These are phyloP conservation scores for Leersia perrieri DNA, from an alignment of 176 grass and related monocot genomes.

Conservation along the genomic window DNA sequence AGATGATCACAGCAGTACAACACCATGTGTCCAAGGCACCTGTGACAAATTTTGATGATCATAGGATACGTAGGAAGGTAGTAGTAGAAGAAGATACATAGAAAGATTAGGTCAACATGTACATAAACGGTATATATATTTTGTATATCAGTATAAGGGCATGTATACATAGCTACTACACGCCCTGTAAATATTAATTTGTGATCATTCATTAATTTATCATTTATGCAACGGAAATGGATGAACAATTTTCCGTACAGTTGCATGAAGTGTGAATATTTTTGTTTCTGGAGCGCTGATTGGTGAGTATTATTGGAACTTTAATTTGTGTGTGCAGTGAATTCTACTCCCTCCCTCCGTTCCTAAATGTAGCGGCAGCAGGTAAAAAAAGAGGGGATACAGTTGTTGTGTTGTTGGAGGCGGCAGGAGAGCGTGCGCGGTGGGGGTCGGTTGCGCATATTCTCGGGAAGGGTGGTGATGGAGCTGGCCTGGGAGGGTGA, in stretches of 20 bases:
- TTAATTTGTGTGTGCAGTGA: too few relatives aligned
- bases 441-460: conserved; percentile 55
- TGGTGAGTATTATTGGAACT: neutral
- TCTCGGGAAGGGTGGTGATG: conserved; percentile 76
- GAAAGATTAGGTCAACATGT: conserved; percentile 23
- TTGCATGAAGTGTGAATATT: neutral
- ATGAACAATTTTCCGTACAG: neutral
- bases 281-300: neutral
- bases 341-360: too few relatives aligned
- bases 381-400: neutral
- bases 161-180: neutral
- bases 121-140: conserved; percentile 7
- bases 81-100: neutral
- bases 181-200: too few relatives aligned
- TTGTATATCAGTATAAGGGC: neutral
- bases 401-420: neutral
- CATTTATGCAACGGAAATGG: neutral
- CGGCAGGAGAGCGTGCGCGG: too few relatives aligned
- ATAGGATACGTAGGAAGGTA: conserved; percentile 9
- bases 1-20: neutral
- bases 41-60: conserved; percentile 34
- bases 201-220: too few relatives aligned
- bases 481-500: conserved; percentile 62
- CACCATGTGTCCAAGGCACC: neutral
- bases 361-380: too few relatives aligned